Evolutionary conservation across 2,329 filamentous ascomycete genomes (phyloP), one percentile per base, ranked within the genome.

Genomic region (Drechslera avenae): DNA sequence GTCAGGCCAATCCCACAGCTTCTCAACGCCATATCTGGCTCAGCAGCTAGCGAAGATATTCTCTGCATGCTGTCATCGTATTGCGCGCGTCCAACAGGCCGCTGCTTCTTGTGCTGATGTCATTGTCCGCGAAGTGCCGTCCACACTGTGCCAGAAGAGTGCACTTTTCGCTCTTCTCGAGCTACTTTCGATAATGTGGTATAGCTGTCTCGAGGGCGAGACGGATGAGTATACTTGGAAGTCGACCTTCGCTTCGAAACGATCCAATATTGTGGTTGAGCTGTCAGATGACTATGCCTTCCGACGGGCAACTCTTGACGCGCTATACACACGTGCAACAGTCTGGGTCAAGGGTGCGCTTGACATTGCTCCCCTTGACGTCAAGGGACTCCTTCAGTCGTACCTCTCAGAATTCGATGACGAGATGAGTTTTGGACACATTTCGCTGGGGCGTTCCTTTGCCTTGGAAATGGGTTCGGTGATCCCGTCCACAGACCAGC

Each of bases 401-500:
- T 97, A 99, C 69, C 81, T 99, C 13, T 97, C 95, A 0, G 92
- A 96, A 62, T 96, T 92, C 62, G 89, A 95, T 54, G 92, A 97
- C 60, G 90, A 96, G 59, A 90, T 89, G 41, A 86, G 87, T 1
- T 96, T 96, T 67, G 94, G 92, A 0, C 91, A 97, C 71, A 86
- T 97, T 54, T 93, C 92, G 1, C 81, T 99, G 13, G 95, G 94
- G 9, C 83, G 95, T 52, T 97, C 94, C 1, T 96, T 99, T 72
- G 94, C 94, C 12, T 77, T 96, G 21, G 91, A 99, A 67, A 89
- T 97, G 79, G 94, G 94, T 3, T 90, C 90, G 7, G 79, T 88
- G 13, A 90, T 99, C 48, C 93, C 95, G 4, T 81, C 83, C 4
- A 92, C 88, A 8, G 93, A 99, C 69, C 91, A 95, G 67, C 85